Conservation (phyloP, 768 basidiomycete species). For the Candolleomyces eurysporus region DNA sequence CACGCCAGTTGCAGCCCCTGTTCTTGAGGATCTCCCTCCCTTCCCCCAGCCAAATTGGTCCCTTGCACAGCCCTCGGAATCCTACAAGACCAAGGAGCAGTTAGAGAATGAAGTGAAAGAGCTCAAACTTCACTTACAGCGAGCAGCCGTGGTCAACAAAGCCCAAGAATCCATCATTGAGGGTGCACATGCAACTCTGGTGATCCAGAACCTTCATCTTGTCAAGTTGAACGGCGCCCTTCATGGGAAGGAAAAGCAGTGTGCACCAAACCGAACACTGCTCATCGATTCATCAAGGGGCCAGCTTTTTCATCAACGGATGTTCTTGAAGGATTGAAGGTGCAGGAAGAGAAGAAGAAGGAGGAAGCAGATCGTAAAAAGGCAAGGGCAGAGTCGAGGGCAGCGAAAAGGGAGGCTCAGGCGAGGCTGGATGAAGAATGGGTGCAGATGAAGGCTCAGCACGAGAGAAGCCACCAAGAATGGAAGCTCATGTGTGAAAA, state of each 20-base stretch:
- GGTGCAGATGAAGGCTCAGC: conserved; percentile 12
- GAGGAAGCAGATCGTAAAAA: conserved; percentile 9
- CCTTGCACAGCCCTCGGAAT: not conserved
- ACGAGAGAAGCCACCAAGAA: conserved; percentile 7
- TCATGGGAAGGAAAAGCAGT: conserved; percentile 10
- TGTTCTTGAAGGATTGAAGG: not conserved
- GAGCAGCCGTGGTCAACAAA: not conserved
- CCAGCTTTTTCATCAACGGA: conserved; percentile 7
- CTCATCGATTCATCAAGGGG: conserved; percentile 9
- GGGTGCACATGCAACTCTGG: conserved; percentile 16
- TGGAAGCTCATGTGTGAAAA: conserved; percentile 15
- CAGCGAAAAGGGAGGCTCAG: conserved; percentile 12
- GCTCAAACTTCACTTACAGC: not conserved
- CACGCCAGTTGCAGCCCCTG: conserved; percentile 5
- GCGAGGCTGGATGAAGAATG: conserved; percentile 12
- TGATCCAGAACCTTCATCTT: conserved; percentile 17
- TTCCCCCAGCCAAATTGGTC: conserved; percentile 7
- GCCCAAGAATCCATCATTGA: conserved; percentile 11
- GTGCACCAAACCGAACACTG: conserved; percentile 3
- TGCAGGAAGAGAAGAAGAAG: not conserved
- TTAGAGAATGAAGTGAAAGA: not conserved
- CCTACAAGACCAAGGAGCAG: not conserved
- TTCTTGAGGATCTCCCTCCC: conserved; percentile 9
- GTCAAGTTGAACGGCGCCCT: conserved; percentile 13
- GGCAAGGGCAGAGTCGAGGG: conserved; percentile 6